phyloP scores from a whole-genome alignment of 225 moss, liverwort and hornwort genomes.

The Polytrichum formosum region DNA sequence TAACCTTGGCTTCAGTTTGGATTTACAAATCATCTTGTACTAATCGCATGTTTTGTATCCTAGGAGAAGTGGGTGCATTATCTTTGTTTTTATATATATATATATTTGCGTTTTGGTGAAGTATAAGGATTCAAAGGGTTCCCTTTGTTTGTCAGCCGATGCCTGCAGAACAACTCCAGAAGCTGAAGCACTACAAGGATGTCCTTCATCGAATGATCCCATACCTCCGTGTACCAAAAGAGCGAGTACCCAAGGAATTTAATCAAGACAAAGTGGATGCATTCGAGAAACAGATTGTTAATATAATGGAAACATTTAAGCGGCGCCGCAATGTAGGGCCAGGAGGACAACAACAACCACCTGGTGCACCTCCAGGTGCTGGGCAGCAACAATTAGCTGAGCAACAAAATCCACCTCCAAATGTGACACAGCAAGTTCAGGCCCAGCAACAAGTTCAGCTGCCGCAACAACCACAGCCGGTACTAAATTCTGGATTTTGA shows the following conservation, averaged over 20 bases:
- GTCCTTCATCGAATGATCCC: conserved; percentile 94
- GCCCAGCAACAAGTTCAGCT: conserved; percentile 12
- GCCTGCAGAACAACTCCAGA: conserved; percentile 95
- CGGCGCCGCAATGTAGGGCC: conserved; percentile 43
- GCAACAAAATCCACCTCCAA: conserved; percentile 1
- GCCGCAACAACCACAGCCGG: conserved; percentile 5
- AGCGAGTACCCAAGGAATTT: conserved; percentile 78
- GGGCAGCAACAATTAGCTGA: conserved; percentile 1
- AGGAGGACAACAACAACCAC: conserved; percentile 8
- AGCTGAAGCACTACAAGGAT: conserved; percentile 92
- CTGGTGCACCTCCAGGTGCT: conserved; percentile 3
- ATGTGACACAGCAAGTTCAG: conserved; percentile 26
- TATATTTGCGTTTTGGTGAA: too few species aligned
- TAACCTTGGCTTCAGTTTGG: too few species aligned
- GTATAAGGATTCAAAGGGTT: neutral
- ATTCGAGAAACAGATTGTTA: conserved; percentile 87
- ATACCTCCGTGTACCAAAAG: conserved; percentile 70
- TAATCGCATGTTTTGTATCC: too few species aligned
- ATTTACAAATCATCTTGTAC: too few species aligned
- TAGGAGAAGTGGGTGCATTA: too few species aligned
- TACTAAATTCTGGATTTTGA: neutral
- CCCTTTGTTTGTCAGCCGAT: conserved; percentile 52
- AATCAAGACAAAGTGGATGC: conserved; percentile 86
- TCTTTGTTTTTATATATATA: too few species aligned
- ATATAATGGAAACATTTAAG: conserved; percentile 96